Evolutionary conservation across 2,329 filamentous ascomycete genomes (phyloP), one percentile per base, ranked within the genome.

Genomic region (Penicillium brevicompactum): DNA sequence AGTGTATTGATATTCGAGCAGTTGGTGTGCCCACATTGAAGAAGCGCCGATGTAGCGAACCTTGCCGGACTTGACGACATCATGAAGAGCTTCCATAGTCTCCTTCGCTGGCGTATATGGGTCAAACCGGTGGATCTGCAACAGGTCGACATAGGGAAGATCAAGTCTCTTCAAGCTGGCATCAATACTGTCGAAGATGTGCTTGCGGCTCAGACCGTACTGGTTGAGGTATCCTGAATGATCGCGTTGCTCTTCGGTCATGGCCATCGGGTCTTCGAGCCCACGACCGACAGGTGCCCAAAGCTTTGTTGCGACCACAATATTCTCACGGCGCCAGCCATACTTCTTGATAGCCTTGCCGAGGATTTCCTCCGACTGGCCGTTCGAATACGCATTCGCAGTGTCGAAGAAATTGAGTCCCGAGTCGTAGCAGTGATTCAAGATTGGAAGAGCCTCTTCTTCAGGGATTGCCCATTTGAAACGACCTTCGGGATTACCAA

Each of bases 181-280:
- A 50, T 88, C 80, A 6, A 88, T 83, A 0, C 84, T 83, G 57
- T 84, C 80, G 58, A 88, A 82, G 60, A 88, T 84, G 60, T 85
- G 82, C 63, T 84, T 85, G n/a, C 86, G 74, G 48, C 78, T 82
- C 37, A 88, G 69, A 0, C 86, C 84, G 11, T 67, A 68, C 24
- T 68, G 60, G 16, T 69, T 69, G 4, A 68, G 53, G 31, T 67
- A 68, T 31, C 65, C 63, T 13, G 49, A 38, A 13, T 67, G 55
- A 24, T 67, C 68, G 1, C 67, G 71, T 16, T 83, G 70, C 41
- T 79, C 72, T 3, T 66, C 58, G 42, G 72, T 78, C 49, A 74
- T 69, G 41, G 74, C 67, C 13, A 66, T 53, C n/a, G 70, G 68
- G 21, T 69, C 67, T 34, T 70, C 66, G 38, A 62, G 56, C 37